A percentile compares a stretch with the other conserved stretches of the same genome.
Conservation (phyloP, 75 land plant genomes). For the Pinus albicaulis region DNA sequence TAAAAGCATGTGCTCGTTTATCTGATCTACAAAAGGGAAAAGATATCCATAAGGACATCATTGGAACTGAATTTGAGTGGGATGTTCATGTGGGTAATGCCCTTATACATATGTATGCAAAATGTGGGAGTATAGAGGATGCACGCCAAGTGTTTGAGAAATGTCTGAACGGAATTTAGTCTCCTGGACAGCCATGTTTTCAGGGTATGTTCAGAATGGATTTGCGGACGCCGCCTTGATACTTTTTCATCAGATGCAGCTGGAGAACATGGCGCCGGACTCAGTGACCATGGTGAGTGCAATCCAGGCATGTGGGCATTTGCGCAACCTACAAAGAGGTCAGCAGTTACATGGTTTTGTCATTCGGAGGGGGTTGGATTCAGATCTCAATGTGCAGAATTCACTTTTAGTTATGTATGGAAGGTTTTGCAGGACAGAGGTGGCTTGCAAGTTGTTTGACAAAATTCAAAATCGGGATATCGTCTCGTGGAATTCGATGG, state of each 20-base stretch:
- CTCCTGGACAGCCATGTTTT: conserved; percentile 16
- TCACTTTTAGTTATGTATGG: conserved; percentile 18
- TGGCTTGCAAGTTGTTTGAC: conserved; percentile 11
- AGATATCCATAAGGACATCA: not conserved
- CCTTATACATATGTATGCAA: conserved; percentile 19
- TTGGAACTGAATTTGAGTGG: conserved; percentile 2
- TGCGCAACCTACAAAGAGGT: not conserved
- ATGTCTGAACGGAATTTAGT: conserved; percentile 15
- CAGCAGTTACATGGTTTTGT: conserved; percentile 11
- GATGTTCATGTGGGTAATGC: conserved; percentile 8
- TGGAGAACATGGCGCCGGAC: not conserved
- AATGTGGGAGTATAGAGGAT: conserved; percentile 1
- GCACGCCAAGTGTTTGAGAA: conserved; percentile 21
- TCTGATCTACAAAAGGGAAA: not conserved
- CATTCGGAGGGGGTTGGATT: not conserved
- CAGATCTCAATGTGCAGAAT: conserved; percentile 5
- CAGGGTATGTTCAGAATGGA: conserved; percentile 15
- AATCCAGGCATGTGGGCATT: not conserved
- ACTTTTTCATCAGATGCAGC: conserved; percentile 14
- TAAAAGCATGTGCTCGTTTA: conserved; percentile 7
- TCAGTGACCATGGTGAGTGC: conserved; percentile 11
- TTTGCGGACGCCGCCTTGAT: not conserved
- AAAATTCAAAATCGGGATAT: conserved; percentile 9
- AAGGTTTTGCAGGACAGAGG: not conserved
- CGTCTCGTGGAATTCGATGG: conserved; percentile 14